phyloP scores from a whole-genome alignment of 176 grass and related monocot species.

The Sorghum bicolor region Sorghum_bicolor_NCBIv3 NC_012875.2:53556001-53556500 shows the following conservation, averaged over 20 bases:
- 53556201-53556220: background rate
- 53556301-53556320: no score
- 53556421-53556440: background rate
- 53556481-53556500: background rate
- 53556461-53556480: background rate
- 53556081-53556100: background rate
- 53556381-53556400: background rate
- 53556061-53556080: background rate
- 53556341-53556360: no score
- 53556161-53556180: conserved; percentile 7
- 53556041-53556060: background rate
- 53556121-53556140: conserved; percentile 20
- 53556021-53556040: conserved; percentile 35
- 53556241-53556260: background rate
- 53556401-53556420: background rate
- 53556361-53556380: background rate
- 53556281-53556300: no score
- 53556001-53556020: background rate
- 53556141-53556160: conserved; percentile 15
- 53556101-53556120: conserved; percentile 1
- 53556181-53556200: background rate
- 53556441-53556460: background rate
- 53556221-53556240: no score
- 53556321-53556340: no score
- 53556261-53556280: background rate